Conservation (phyloP, 805 yeast genomes). For the Pichia occidentalis region DNA sequence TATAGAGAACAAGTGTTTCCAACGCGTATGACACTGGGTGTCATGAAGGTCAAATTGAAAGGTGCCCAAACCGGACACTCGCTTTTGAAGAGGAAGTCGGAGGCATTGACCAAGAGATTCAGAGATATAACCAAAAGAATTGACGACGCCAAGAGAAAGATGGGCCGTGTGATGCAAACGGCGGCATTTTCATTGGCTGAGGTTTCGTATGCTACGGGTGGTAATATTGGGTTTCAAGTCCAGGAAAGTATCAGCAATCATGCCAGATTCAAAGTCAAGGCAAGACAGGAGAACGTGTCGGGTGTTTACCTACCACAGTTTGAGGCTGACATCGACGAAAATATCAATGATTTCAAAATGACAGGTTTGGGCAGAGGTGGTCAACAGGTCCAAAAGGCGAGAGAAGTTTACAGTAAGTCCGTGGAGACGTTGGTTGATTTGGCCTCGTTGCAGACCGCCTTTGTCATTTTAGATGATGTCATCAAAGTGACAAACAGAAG, state of each 20-base stretch:
- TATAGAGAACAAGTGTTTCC: constrained; percentile 92
- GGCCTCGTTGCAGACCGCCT: constrained; percentile 95
- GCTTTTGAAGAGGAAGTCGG: constrained; percentile 88
- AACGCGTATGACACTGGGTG: constrained; percentile 92
- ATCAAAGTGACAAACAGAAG: constrained; percentile 97
- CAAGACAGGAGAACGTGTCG: constrained; percentile 92
- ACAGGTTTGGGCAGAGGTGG: constrained; percentile 99
- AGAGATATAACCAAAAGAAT: constrained; percentile 92
- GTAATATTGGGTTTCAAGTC: constrained; percentile 89
- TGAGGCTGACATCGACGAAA: constrained; percentile 75
- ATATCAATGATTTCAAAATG: constrained; percentile 87
- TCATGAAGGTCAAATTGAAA: constrained; percentile 91
- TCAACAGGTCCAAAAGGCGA: constrained; percentile 93
- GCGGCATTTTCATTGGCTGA: constrained; percentile 97
- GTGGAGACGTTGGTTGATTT: constrained; percentile 95
- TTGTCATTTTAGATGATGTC: constrained; percentile 93
- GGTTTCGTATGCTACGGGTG: constrained; percentile 96
- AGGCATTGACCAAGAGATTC: constrained; percentile 92
- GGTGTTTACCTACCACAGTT: constrained; percentile 94
- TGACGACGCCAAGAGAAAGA: constrained; percentile 91
- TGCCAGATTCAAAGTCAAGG: constrained; percentile 85
- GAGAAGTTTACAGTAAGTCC: constrained; percentile 86
- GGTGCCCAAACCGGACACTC: constrained; percentile 98
- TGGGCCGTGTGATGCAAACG: constrained; percentile 98
- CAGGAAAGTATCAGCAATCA: constrained; percentile 80